These are phyloP conservation scores for Juglanconis juglandina DNA, from an alignment of 2,329 filamentous ascomycete genomes.

Conservation along the genomic window DNA sequence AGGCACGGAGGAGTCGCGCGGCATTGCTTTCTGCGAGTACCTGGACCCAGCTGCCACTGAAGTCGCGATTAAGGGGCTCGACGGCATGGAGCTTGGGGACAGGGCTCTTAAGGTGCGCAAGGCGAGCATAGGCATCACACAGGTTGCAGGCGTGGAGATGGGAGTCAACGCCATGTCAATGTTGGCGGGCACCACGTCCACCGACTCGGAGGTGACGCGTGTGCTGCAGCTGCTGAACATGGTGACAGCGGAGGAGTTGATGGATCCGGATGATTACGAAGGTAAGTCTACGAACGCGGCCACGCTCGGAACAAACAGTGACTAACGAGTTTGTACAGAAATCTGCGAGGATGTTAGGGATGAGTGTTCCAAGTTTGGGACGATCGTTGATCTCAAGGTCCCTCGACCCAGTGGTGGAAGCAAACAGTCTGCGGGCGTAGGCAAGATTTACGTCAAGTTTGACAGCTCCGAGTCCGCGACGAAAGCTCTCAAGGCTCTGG, in stretches of 20 bases:
- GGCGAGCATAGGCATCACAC: slow-evolving; percentile 90
- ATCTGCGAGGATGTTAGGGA: slow-evolving; percentile 92
- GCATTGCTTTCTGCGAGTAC: slow-evolving; percentile 96
- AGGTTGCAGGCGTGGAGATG: slow-evolving; percentile 88
- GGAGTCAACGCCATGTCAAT: slow-evolving; percentile 97
- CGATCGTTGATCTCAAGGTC: slow-evolving; percentile 84
- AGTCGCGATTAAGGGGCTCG: slow-evolving; percentile 83
- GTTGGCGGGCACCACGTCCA: slow-evolving; percentile 84
- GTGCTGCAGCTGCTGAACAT: slow-evolving; percentile 96
- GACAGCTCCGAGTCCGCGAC: slow-evolving; percentile 73
- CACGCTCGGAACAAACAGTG: not conserved
- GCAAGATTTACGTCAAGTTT: slow-evolving; percentile 97
- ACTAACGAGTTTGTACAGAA: slow-evolving; percentile 55
- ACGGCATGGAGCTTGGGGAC: slow-evolving; percentile 90
- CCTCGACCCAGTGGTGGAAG: slow-evolving; percentile 80
- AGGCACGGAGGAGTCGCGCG: slow-evolving; percentile 80
- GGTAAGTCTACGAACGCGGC: slow-evolving; percentile 50
- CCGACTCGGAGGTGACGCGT: slow-evolving; percentile 73
- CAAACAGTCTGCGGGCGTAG: slow-evolving; percentile 82
- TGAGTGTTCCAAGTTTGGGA: slow-evolving; percentile 89
- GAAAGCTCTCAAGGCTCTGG: slow-evolving; percentile 83
- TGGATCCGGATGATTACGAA: slow-evolving; percentile 93
- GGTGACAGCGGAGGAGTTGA: slow-evolving; percentile 92
- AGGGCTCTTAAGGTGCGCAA: slow-evolving; percentile 79
- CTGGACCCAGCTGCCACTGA: slow-evolving; percentile 72